Evolutionary conservation across 495 filamentous ascomycete genomes (phyloP), one percentile per base, ranked within the genome.

Genomic region (Collariella sp.): DNA sequence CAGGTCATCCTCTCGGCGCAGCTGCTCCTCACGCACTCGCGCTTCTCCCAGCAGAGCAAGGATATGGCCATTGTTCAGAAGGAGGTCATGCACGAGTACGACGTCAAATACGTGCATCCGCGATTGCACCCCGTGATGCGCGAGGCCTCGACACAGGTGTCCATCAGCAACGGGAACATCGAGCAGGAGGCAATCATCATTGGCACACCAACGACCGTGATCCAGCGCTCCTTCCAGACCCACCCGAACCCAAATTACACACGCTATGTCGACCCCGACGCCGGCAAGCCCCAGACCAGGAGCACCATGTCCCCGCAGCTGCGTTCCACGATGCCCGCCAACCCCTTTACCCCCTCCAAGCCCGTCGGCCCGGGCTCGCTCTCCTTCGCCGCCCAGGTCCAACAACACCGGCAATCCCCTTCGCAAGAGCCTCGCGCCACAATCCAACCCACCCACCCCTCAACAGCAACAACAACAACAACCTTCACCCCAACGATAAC

Each of bases 51-150:
- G 64, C 90, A 97, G 62, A 77, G 81, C 40, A 95, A 91, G 63
- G 93, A 98, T 67, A 77, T 80, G 1, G 76, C 82, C 0, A 71
- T 97, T 24, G 86, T 97, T 47, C 86, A 93, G 47, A 90, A 86
- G 57, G 88, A 96, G 67, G 91, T 98, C 7, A 71, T 96, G 72
- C 83, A 89, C 64, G 93, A 98, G 71, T 98, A 98, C 69, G 88
- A 98, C 68, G 86, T 82, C 44, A 97, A 97, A 75, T 95, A 81
- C 57, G 93, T 98, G 2, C 88, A 94, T 65, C 93, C 94, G 10
- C 77, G 83, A n/a, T 80, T 94, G 9, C 85, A 91, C 54, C 83
- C 81, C 10, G 76, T 85, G 16, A 84, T 87, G 61, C 81, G 93
- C 56, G 89, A 97, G 64, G 90, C 93, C 6, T 86, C 80, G 10